Evolutionary conservation across 2,329 filamentous ascomycete species (phyloP).

Genomic region (Neopestalotiopsis rosae): DNA sequence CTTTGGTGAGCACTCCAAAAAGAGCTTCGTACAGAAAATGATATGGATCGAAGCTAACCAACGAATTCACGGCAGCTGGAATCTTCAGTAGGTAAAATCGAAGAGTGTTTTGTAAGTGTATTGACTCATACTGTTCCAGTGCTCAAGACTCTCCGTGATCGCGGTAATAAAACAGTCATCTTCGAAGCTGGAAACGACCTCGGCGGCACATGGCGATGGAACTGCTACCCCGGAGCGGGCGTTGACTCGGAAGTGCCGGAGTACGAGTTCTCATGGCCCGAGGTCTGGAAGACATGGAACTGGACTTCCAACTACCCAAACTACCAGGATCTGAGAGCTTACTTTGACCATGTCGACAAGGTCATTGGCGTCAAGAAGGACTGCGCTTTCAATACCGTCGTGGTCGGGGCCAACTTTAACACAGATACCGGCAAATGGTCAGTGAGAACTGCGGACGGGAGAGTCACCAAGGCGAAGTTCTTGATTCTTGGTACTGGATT

Average conservation of each 20-base stretch:
- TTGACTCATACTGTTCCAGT: conserved; percentile 48
- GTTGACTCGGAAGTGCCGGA: conserved; percentile 60
- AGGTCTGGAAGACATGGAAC: conserved; percentile 60
- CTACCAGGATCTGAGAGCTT: conserved; percentile 55
- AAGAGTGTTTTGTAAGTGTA: background rate
- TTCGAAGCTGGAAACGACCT: conserved; percentile 57
- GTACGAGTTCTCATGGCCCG: conserved; percentile 59
- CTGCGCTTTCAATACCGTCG: conserved; percentile 59
- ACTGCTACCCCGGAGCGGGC: conserved; percentile 58
- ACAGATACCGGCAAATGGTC: conserved; percentile 52
- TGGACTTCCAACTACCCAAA: conserved; percentile 60
- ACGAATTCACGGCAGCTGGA: background rate
- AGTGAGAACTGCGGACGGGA: conserved; percentile 56
- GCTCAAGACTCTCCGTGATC: conserved; percentile 53
- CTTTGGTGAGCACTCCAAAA: conserved; percentile 40
- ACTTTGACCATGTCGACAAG: conserved; percentile 66
- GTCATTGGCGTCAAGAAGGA: conserved; percentile 61
- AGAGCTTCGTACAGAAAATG: no score
- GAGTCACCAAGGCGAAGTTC: conserved; percentile 55
- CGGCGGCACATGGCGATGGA: conserved; percentile 63
- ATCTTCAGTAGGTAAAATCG: background rate
- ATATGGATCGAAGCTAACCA: background rate
- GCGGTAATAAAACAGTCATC: conserved; percentile 52
- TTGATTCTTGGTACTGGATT: conserved; percentile 58
- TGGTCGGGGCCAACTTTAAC: conserved; percentile 57